Percentiles rank a stretch among this genome's conserved stretches.
Evolutionary conservation across 1,284 basidiomycete genomes (phyloP).

Genomic region (Tylopilus sp.): DNA sequence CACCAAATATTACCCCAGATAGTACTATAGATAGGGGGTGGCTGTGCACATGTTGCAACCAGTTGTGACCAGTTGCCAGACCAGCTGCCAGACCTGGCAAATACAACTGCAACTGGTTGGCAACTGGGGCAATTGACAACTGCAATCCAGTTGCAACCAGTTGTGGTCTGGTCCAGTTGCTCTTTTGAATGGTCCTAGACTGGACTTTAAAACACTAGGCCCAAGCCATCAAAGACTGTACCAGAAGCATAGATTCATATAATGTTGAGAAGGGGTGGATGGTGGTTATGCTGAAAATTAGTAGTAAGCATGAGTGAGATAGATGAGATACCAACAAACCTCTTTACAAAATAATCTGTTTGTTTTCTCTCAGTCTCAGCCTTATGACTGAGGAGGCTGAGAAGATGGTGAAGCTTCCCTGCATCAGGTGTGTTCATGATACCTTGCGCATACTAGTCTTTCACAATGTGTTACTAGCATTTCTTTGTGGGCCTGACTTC

Average conservation of each 20-base stretch:
- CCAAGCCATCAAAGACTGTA: conserved; percentile 79
- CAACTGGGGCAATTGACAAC: no score
- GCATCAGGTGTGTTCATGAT: conserved; percentile 90
- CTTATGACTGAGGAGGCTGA: conserved; percentile 90
- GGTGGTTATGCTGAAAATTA: conserved; percentile 78
- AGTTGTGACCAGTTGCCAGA: no score
- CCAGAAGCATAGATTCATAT: conserved; percentile 86
- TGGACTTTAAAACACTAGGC: no score
- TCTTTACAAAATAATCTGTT: conserved; percentile 91
- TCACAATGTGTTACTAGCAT: no score
- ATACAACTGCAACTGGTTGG: no score
- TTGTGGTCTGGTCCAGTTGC: no score
- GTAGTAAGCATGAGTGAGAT: conserved; percentile 7
- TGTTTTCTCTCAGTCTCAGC: conserved; percentile 87
- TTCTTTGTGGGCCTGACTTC: conserved; percentile 48
- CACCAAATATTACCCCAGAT: no score
- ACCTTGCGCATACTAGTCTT: conserved; percentile 87
- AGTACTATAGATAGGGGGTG: no score
- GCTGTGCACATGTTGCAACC: no score
- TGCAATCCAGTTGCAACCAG: no score
- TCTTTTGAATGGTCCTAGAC: no score
- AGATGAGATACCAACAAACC: conserved; percentile 59
- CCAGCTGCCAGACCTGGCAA: no score
- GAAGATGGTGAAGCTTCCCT: conserved; percentile 93
- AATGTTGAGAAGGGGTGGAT: conserved; percentile 89